Evolutionary conservation across 805 yeast species (phyloP).

Genomic region (Ogataea haglerorum): DNA sequence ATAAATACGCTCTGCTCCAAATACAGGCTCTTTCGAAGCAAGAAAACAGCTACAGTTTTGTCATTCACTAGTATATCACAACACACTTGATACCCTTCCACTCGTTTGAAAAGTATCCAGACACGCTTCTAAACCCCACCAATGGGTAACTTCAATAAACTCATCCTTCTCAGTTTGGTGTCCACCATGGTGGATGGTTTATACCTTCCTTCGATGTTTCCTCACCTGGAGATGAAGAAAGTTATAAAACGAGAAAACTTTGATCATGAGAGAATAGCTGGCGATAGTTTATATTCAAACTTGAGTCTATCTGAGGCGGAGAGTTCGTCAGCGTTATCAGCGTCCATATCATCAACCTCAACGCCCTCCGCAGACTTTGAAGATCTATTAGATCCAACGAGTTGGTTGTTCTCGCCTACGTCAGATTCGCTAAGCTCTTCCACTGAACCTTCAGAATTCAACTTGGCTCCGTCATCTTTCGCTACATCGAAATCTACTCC

Average conservation of each 20-base stretch:
- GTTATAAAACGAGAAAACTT: conserved; percentile 10
- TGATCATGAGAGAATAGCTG: background rate
- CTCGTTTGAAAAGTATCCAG: conserved; percentile 2
- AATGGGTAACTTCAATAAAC: conserved; percentile 3
- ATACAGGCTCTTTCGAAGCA: no score
- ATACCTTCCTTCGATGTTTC: conserved; percentile 9
- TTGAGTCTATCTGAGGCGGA: background rate
- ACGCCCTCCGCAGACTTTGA: no score
- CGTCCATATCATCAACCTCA: background rate
- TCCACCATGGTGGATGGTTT: conserved; percentile 2
- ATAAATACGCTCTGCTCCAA: no score
- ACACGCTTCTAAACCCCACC: background rate
- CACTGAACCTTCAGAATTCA: background rate
- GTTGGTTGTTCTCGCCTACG: no score
- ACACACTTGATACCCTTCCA: conserved; percentile 10
- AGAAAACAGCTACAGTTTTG: no score
- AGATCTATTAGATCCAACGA: no score
- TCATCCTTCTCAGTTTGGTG: conserved; percentile 1
- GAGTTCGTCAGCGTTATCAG: background rate
- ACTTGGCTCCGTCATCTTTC: background rate
- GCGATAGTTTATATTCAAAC: background rate
- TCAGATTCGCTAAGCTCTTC: background rate
- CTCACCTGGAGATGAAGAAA: conserved; percentile 5
- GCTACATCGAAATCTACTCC: background rate
- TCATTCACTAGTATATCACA: no score